Evolutionary conservation across 2,329 filamentous ascomycete species (phyloP).

Genomic region (Endoconidiophora laricicola): DNA sequence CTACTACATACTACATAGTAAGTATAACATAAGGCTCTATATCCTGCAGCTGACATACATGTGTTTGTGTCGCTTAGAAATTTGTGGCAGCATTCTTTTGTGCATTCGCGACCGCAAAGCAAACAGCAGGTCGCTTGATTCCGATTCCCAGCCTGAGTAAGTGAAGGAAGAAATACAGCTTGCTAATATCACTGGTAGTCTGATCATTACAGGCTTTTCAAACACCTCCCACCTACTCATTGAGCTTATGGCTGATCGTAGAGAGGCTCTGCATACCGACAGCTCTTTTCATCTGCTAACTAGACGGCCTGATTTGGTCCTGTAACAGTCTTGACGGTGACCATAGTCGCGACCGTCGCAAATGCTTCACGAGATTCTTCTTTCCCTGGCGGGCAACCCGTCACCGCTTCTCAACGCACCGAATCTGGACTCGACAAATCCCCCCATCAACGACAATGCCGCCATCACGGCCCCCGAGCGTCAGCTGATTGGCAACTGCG

Average conservation of each 20-base stretch:
- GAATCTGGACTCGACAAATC: conserved; percentile 19
- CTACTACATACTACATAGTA: too few species aligned
- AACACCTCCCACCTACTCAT: background rate
- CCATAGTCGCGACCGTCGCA: background rate
- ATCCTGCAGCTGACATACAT: conserved; percentile 4
- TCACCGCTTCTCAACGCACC: conserved; percentile 55
- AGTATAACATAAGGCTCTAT: background rate
- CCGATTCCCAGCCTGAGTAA: conserved; percentile 6
- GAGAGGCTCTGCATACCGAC: too few species aligned
- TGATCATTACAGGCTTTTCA: too few species aligned
- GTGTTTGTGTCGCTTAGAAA: conserved; percentile 12
- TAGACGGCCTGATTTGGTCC: background rate
- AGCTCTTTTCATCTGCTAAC: too few species aligned
- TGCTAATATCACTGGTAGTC: too few species aligned
- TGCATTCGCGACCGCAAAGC: conserved; percentile 10
- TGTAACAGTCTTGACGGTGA: background rate
- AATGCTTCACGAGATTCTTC: conserved; percentile 98
- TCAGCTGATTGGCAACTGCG: conserved; percentile 61
- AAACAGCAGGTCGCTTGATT: background rate
- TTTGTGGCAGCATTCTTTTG: conserved; percentile 11
- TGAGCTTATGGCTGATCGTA: background rate
- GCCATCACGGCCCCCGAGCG: conserved; percentile 62
- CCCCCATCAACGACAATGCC: conserved; percentile 23
- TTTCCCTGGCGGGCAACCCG: conserved; percentile 86
- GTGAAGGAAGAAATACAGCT: background rate